phyloP scores from a whole-genome alignment of 768 basidiomycete species.

The Naganishia kalamii region DNA sequence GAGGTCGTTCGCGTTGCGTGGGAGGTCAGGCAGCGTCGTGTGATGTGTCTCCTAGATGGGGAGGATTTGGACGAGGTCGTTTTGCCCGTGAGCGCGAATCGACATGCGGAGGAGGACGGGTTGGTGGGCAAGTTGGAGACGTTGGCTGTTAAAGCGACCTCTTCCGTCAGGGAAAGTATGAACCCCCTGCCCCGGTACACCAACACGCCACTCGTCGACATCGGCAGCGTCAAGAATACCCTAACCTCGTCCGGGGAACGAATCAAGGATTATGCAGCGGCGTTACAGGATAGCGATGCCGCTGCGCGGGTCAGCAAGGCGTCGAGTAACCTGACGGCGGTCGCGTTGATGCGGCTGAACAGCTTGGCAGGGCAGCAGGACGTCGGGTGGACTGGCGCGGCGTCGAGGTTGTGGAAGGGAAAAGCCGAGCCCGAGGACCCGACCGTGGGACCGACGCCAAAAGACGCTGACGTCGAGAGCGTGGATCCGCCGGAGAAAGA shows the following conservation, averaged over 20 bases:
- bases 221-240: not conserved
- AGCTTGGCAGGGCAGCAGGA: not conserved
- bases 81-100: not conserved
- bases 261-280: conserved; percentile 26
- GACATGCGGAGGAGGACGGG: not conserved
- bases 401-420: not conserved
- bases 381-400: not conserved
- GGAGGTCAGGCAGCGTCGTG: conserved; percentile 26
- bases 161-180: not conserved
- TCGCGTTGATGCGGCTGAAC: conserved; percentile 26
- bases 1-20: conserved; percentile 27
- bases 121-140: not conserved
- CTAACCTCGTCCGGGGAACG: not conserved
- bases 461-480: not conserved
- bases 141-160: not conserved
- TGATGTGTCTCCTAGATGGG: conserved; percentile 23
- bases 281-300: conserved; percentile 31
- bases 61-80: conserved; percentile 11
- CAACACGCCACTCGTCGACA: not conserved
- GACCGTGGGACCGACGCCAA: not conserved
- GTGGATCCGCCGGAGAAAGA: not conserved
- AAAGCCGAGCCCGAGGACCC: not conserved
- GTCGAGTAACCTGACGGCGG: conserved; percentile 30
- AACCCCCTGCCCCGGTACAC: conserved; percentile 1
- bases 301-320: conserved; percentile 31